These are phyloP conservation scores for Domatiomyces globalis DNA, from an alignment of 2,329 filamentous ascomycete genomes.

Conservation along the genomic window DNA sequence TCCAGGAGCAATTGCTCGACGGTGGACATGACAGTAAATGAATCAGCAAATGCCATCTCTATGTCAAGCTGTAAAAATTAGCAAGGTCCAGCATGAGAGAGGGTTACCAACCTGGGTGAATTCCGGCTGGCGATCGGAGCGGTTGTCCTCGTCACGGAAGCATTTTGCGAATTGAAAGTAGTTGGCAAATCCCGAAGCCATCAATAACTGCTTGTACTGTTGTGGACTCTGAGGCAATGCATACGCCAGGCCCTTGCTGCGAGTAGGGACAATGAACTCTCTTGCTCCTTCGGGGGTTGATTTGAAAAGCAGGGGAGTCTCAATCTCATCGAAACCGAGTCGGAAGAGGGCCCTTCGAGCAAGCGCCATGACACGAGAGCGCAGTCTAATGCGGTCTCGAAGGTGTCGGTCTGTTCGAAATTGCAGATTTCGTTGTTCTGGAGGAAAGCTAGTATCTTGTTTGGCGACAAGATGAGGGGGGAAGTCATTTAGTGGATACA, in stretches of 20 bases:
- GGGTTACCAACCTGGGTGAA: slow-evolving; percentile 61
- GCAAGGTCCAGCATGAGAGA: neutral
- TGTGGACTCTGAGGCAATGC: slow-evolving; percentile 92
- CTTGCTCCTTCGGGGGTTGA: slow-evolving; percentile 91
- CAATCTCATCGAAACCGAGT: slow-evolving; percentile 59
- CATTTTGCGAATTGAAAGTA: slow-evolving; percentile 93
- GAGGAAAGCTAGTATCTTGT: slow-evolving; percentile 57
- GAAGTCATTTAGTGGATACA: slow-evolving; percentile 59
- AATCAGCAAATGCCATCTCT: slow-evolving; percentile 76
- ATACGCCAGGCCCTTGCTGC: slow-evolving; percentile 62
- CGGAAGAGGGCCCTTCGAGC: slow-evolving; percentile 42
- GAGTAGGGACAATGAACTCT: slow-evolving; percentile 85
- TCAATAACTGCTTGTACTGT: slow-evolving; percentile 96
- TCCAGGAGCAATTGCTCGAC: slow-evolving; percentile 26
- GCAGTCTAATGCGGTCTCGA: slow-evolving; percentile 53
- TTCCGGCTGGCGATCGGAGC: slow-evolving; percentile 87
- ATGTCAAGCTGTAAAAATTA: slow-evolving; percentile 56
- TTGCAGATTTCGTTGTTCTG: slow-evolving; percentile 67
- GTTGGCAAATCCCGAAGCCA: slow-evolving; percentile 68
- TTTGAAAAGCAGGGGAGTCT: slow-evolving; percentile 92
- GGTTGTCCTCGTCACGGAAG: slow-evolving; percentile 86
- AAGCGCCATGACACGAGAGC: slow-evolving; percentile 45
- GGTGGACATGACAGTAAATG: slow-evolving; percentile 52
- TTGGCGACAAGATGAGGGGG: slow-evolving; percentile 64
- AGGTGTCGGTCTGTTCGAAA: slow-evolving; percentile 60